Conservation (phyloP, 192 early-diverging fungal genomes). For the Rhizophagus prolifer region DNA sequence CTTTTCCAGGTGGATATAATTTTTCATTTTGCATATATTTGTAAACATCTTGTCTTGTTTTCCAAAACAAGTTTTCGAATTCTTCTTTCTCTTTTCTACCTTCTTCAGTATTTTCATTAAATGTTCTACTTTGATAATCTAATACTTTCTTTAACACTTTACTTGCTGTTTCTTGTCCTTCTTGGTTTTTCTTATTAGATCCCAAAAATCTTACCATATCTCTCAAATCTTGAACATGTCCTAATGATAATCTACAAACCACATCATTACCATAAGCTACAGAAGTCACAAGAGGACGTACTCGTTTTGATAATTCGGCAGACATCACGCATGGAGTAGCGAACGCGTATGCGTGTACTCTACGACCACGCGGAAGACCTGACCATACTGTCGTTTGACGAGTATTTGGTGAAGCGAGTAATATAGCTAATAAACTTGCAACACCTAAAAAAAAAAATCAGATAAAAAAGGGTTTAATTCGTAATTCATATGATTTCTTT, state of each 20-base stretch:
- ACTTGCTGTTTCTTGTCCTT: conserved; percentile 19
- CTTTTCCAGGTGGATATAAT: conserved; percentile 44
- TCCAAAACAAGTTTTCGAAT: conserved; percentile 20
- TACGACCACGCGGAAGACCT: conserved; percentile 42
- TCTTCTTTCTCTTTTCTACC: conserved; percentile 4
- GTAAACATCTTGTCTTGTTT: conserved; percentile 1
- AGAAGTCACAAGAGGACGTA: conserved; percentile 38
- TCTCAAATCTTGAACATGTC: conserved; percentile 37
- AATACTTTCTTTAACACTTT: conserved; percentile 31
- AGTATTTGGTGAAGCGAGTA: conserved; percentile 44
- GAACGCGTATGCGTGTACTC: conserved; percentile 47
- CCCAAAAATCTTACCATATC: conserved; percentile 25
- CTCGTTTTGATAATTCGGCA: conserved; percentile 41
- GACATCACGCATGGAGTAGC: conserved; percentile 48
- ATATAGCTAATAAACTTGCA: conserved; percentile 43
- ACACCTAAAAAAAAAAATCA: conserved; percentile 19
- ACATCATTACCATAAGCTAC: conserved; percentile 41
- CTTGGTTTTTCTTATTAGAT: conserved; percentile 3
- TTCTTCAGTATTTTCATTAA: conserved; percentile 2
- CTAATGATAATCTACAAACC: conserved; percentile 36
- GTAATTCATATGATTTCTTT: too few relatives aligned
- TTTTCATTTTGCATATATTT: conserved; percentile 19
- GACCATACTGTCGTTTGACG: conserved; percentile 41
- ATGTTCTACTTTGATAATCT: conserved; percentile 25
- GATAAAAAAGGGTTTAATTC: background rate